Base-by-base conservation (phyloP, 179 eudicot species). In the Vitellaria paradoxa region DNA sequence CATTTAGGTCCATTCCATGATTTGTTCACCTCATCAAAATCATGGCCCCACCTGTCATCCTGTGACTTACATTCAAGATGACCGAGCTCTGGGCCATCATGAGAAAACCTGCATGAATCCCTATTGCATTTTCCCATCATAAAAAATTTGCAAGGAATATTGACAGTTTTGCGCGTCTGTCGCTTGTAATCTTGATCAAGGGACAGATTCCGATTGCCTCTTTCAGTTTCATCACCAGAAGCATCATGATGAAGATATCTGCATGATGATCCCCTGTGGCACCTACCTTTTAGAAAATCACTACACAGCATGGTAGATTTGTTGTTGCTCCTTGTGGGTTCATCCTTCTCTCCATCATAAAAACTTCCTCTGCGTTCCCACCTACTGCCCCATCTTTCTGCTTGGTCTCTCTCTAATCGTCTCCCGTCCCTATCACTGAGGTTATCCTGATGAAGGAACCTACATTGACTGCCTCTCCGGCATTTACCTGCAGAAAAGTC, bases 91-190 rank as follows among this genome's bases (percentile, higher is more conserved):
- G 86, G 84, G 76, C 53, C 74, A 47, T 81, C 88, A 88, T 92
- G 98, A 73, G 92, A 86, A 73, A 89, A 92, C 70, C 82, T 87
- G 82, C 96, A 91, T 78, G 84, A 84, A 55, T 82, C 88, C 79
- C 92, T 85, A 46, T 85, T 77, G 77, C 97, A 94, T 80, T 83
- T 87, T 59, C 98, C 97, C 17, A 89, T 86, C 63, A 89, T 85
- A 82, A 91, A 94, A 77, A 68, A 94, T 79, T 86, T 92, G 87
- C 97, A 92, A 23, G 83, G 77, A 60, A 77, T 56, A 72, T 73
- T 88, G 63, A 69, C 78, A 76, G 78, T 82, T 76, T 67, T 83
- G 46, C 59, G 76, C 52, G 86, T 77, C 70, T 87, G 87, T n/a
- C 75, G 83, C 77, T 87, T 88, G 71, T 61, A 80, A 69, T 85